Evolutionary conservation across 2,329 filamentous ascomycete species (phyloP), one percentile per base, ranked within the genome.

Genomic region (Xylaria multiplex): DNA sequence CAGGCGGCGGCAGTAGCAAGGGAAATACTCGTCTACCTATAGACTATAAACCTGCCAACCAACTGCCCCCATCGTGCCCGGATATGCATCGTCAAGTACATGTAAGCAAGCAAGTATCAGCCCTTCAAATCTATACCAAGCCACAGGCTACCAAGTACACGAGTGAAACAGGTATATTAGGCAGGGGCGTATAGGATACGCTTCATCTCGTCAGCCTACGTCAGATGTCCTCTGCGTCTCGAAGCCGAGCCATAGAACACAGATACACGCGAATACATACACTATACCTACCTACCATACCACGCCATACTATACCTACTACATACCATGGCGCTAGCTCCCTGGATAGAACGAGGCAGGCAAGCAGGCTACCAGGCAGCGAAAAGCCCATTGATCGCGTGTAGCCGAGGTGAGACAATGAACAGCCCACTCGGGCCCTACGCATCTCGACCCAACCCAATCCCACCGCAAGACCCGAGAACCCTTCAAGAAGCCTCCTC

Each of bases 361-460:
- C 7, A 55, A 30, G 53, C 37, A 55, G 53, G 53, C 53, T 55
- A 43, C 7, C 53, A 55, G 53, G 53, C 37, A 55, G 37, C 53
- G 27, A 27, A 27, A 55, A 24, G 14, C 37, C 8, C 7, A 2
- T 40, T 13, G 3, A 13, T 40, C 9, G 13, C 11, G 37, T 40
- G 37, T 5, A 40, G 27, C 27, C 27, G 27, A 27, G 27, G 27
- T 27, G 27, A 27, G 27, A 27, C 27, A n/a, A 27, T 27, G 27
- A 27, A 27, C 27, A 27, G 27, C 27, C 27, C 27, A 27, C 5
- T 27, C 27, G 2, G 27, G 2, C 27, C 27, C 27, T 27, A 2
- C 27, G 27, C 5, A 27, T 27, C 27, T 27, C 27, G 5, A 27
- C 27, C 27, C 5, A 27, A 27, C 5, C 2, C 27, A 27, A 27